A percentile compares a stretch with the other conserved stretches of the same genome.
These are phyloP conservation scores for Rubia balearica DNA, from an alignment of 305 asterid species.

Conservation along the genomic window DNA sequence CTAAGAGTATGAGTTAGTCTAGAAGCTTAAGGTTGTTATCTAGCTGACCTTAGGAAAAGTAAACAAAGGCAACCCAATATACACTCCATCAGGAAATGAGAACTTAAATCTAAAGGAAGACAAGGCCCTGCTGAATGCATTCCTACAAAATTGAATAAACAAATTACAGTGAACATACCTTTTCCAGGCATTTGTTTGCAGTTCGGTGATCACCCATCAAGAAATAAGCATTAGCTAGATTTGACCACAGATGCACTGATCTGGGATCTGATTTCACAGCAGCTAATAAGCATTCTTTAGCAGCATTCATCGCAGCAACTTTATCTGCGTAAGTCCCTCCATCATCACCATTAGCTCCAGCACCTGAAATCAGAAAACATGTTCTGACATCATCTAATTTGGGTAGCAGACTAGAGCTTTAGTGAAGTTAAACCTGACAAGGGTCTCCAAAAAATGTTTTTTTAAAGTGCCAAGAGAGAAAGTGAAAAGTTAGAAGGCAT, in stretches of 20 bases:
- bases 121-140: not conserved
- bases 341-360: conserved; percentile 64
- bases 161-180: conserved; percentile 33
- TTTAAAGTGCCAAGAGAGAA: not conserved
- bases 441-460: not conserved
- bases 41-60: not conserved
- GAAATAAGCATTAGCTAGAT: conserved; percentile 80
- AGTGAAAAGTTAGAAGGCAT: not conserved
- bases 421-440: not conserved
- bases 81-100: not conserved
- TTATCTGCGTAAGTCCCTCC: conserved; percentile 40
- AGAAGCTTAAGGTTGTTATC: not conserved
- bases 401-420: not conserved
- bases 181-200: conserved; percentile 86
- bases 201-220: conserved; percentile 75
- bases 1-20: not conserved
- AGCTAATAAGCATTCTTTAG: conserved; percentile 88
- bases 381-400: not conserved
- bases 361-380: conserved; percentile 36
- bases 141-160: not conserved
- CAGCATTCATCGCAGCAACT: conserved; percentile 52
- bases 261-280: conserved; percentile 75
- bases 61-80: not conserved
- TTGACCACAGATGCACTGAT: conserved; percentile 86
- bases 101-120: not conserved